phyloP scores from a whole-genome alignment of 2,329 filamentous ascomycete species.

The Penicillium palitans region DNA sequence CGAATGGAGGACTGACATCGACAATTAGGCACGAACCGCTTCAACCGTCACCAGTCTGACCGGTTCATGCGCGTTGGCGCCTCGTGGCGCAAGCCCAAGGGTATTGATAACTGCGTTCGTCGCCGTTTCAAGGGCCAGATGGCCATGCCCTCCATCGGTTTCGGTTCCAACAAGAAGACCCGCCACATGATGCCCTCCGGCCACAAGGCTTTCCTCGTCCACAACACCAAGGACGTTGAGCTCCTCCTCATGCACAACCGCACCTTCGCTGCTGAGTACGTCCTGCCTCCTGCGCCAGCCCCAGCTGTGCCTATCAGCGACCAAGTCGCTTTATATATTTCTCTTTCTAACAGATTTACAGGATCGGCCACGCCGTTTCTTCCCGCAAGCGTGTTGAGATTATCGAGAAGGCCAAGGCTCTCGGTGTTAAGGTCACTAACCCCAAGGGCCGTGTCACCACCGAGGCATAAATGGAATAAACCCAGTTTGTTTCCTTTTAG shows the following conservation, averaged over 20 bases:
- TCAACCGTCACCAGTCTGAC: conserved; percentile 97
- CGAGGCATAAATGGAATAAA: conserved; percentile 68
- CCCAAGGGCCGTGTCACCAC: conserved; percentile 98
- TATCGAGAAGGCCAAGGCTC: conserved; percentile 92
- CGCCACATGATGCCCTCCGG: conserved; percentile 97
- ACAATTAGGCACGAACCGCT: conserved; percentile 79
- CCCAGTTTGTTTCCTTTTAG: conserved; percentile 36
- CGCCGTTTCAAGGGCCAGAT: conserved; percentile 95
- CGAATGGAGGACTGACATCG: conserved; percentile 43
- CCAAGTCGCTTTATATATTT: neutral
- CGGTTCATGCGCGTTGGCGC: conserved; percentile 88
- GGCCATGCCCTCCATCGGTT: conserved; percentile 98
- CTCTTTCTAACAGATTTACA: conserved; percentile 41
- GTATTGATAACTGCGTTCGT: conserved; percentile 98
- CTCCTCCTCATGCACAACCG: conserved; percentile 99
- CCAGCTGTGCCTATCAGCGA: neutral
- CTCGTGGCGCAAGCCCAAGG: conserved; percentile 99
- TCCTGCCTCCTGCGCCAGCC: conserved; percentile 26
- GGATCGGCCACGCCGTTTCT: conserved; percentile 97
- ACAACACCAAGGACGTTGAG: conserved; percentile 93
- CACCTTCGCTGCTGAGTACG: conserved; percentile 97
- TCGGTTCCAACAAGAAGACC: conserved; percentile 99
- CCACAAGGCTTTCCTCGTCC: conserved; percentile 99
- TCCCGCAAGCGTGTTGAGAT: conserved; percentile 99
- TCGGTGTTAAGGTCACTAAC: conserved; percentile 99